These are phyloP conservation scores for Lodderomyces parapsilosis DNA, from an alignment of 1,139 yeast species.

Conservation along the genomic window DNA sequence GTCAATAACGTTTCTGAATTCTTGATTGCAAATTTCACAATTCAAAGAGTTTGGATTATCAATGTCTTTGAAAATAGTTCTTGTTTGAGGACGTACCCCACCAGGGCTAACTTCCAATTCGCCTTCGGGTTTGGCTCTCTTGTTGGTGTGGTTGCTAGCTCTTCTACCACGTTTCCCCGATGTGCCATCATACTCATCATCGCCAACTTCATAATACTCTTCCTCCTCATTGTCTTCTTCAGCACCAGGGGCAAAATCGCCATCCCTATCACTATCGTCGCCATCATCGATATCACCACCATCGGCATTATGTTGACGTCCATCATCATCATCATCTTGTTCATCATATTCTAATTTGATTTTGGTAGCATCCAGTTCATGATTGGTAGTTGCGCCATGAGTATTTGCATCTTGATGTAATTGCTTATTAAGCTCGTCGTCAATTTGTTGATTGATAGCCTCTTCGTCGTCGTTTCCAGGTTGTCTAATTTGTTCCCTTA, in stretches of 20 bases:
- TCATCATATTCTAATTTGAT: conserved; percentile 4
- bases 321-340: too few species aligned
- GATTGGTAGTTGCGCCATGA: conserved; percentile 6
- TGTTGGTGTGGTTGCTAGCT: neutral
- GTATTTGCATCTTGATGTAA: neutral
- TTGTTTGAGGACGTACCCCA: conserved; percentile 11
- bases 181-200: neutral
- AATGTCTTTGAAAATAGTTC: conserved; percentile 15
- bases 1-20: conserved; percentile 15
- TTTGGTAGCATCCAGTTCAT: conserved; percentile 12
- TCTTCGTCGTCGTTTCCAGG: conserved; percentile 9
- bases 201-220: conserved; percentile 12
- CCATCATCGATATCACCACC: conserved; percentile 5
- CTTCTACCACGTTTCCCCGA: neutral
- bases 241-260: conserved; percentile 8
- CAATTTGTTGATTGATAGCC: conserved; percentile 5
- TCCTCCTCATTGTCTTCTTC: conserved; percentile 11
- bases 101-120: neutral
- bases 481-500: conserved; percentile 10
- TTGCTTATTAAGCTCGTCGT: conserved; percentile 5
- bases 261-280: conserved; percentile 8
- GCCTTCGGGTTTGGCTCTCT: neutral
- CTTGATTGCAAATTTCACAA: conserved; percentile 14
- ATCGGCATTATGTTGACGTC: neutral
- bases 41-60: conserved; percentile 14